phyloP scores from a whole-genome alignment of 148 eudicot genomes.

The Pharnaceum exiguum region DNA sequence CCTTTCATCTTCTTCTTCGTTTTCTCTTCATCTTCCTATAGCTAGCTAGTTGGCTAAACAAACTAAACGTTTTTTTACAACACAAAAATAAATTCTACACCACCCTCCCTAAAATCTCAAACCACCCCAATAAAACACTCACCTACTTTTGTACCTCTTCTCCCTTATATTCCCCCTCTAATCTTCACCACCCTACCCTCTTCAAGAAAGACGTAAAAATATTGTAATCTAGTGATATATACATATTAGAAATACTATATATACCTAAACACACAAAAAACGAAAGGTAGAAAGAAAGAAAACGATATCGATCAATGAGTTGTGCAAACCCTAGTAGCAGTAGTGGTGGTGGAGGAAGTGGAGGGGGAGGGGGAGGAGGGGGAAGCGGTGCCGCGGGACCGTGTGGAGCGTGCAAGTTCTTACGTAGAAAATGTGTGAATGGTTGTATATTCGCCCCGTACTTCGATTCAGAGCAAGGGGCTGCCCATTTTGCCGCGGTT shows the following conservation, averaged over 20 bases:
- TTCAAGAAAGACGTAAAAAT: not conserved
- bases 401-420: constrained; percentile 93
- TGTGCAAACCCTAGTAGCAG: constrained; percentile 41
- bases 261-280: not conserved
- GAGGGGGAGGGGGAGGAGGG: constrained; percentile 19
- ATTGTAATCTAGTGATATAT: too few relatives aligned
- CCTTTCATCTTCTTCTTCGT: not conserved
- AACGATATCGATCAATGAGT: constrained; percentile 11
- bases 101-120: not conserved
- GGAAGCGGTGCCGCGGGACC: constrained; percentile 62
- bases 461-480: constrained; percentile 91
- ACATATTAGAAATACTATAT: constrained; percentile 1
- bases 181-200: not conserved
- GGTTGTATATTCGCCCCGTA: constrained; percentile 96
- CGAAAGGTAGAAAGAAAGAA: not conserved
- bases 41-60: not conserved
- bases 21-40: constrained; percentile 1
- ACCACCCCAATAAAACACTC: constrained; percentile 28
- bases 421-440: constrained; percentile 76
- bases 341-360: constrained; percentile 18
- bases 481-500: constrained; percentile 93
- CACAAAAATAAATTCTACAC: not conserved
- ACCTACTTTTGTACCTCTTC: constrained; percentile 15
- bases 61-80: not conserved
- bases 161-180: not conserved